Conservation (phyloP, 2,329 filamentous ascomycete species). For the Sclerotinia spermophila region DNA sequence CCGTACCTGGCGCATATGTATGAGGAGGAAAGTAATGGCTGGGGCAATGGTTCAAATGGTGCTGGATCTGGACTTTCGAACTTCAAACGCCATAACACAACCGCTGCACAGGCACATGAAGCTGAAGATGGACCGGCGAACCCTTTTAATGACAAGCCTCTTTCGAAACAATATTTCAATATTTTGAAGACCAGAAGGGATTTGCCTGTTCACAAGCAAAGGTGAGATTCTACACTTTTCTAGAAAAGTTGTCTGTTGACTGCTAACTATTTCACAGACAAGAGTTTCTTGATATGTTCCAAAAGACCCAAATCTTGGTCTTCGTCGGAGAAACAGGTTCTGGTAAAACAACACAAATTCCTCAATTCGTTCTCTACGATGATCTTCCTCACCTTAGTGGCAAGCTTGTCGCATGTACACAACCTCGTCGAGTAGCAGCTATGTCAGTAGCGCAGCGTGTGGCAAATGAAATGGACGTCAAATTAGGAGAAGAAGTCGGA, state of each 20-base stretch:
- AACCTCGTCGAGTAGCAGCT: conserved; percentile 93
- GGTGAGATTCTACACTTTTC: conserved; percentile 47
- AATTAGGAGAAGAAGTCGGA: conserved; percentile 88
- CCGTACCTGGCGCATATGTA: conserved; percentile 92
- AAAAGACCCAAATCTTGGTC: conserved; percentile 91
- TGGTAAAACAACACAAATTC: conserved; percentile 98
- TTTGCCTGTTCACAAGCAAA: conserved; percentile 87
- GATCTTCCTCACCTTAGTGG: conserved; percentile 81
- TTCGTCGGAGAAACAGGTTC: conserved; percentile 99
- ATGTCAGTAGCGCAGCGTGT: conserved; percentile 99
- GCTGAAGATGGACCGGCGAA: conserved; percentile 81
- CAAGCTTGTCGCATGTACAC: conserved; percentile 95
- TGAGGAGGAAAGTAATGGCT: conserved; percentile 43
- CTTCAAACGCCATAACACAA: conserved; percentile 77
- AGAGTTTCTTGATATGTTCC: conserved; percentile 91
- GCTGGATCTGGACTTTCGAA: conserved; percentile 39
- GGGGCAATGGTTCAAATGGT: conserved; percentile 40
- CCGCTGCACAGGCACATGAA: conserved; percentile 65
- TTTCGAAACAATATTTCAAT: conserved; percentile 82
- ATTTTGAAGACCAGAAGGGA: conserved; percentile 82
- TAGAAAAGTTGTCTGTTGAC: not conserved
- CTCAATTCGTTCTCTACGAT: conserved; percentile 96
- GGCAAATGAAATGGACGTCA: conserved; percentile 92
- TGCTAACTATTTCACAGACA: conserved; percentile 50
- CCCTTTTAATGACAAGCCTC: conserved; percentile 74